A percentile compares a stretch with the other conserved stretches of the same genome.
Conservation (phyloP, 176 grass and related monocot species). For the Zizania latifolia region DNA sequence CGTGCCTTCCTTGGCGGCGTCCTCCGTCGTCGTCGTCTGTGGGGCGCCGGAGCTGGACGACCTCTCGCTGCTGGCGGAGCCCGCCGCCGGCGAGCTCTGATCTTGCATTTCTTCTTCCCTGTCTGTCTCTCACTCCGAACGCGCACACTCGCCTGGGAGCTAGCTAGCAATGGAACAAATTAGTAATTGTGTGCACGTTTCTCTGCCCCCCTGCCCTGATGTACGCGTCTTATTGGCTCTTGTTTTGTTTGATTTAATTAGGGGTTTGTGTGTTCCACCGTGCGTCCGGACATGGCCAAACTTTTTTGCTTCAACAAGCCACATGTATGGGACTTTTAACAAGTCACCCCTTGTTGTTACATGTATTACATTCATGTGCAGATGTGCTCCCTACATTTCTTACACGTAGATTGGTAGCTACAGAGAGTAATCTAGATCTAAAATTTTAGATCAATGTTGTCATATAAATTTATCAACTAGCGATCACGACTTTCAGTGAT, state of each 20-base stretch:
- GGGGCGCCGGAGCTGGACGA: constrained; percentile 73
- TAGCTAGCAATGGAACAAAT: not conserved
- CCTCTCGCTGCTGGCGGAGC: constrained; percentile 88
- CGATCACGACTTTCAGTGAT: too few relatives aligned
- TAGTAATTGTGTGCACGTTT: constrained; percentile 34
- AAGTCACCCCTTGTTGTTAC: not conserved
- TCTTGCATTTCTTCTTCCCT: constrained; percentile 45
- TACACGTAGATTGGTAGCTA: too few relatives aligned
- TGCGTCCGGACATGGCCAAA: constrained; percentile 16
- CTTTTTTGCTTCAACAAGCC: not conserved
- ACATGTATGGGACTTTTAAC: not conserved
- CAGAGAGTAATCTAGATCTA: too few relatives aligned
- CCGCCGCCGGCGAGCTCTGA: constrained; percentile 53
- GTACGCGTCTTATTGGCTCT: not conserved
- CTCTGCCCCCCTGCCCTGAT: constrained; percentile 17
- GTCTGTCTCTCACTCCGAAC: not conserved
- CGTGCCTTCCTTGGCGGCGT: constrained; percentile 61
- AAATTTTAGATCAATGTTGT: too few relatives aligned
- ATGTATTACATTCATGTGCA: not conserved
- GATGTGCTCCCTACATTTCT: too few relatives aligned
- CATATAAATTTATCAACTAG: too few relatives aligned
- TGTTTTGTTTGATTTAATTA: not conserved
- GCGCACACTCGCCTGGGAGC: not conserved
- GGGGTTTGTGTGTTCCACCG: not conserved
- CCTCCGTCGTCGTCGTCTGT: too few relatives aligned